Conservation (phyloP, 176 grass and related monocot species). For the Olyra latifolia region DNA sequence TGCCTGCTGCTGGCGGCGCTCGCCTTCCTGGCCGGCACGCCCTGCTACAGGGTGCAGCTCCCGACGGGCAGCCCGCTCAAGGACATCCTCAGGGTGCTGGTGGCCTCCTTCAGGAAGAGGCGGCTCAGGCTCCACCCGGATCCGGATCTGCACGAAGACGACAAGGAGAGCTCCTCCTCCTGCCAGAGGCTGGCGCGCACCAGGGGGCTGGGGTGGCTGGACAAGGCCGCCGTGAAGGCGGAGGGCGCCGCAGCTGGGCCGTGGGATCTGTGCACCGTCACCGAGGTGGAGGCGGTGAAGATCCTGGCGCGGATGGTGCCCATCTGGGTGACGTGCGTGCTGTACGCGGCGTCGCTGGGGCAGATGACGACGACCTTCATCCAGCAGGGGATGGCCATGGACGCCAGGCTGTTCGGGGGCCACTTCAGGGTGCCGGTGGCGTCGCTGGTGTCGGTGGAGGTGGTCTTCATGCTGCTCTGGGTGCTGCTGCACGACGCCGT, state of each 20-base stretch:
- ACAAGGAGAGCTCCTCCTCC: neutral
- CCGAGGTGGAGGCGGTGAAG: slow-evolving; percentile 76
- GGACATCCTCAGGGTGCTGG: slow-evolving; percentile 54
- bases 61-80: slow-evolving; percentile 61
- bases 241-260: neutral
- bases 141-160: slow-evolving; percentile 29
- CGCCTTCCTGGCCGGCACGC: slow-evolving; percentile 56
- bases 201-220: slow-evolving; percentile 51
- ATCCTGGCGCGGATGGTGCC: slow-evolving; percentile 60
- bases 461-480: slow-evolving; percentile 61
- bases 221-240: slow-evolving; percentile 49
- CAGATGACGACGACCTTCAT: slow-evolving; percentile 87
- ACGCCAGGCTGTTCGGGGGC: slow-evolving; percentile 30
- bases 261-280: slow-evolving; percentile 56
- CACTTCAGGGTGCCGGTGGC: slow-evolving; percentile 58
- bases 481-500: slow-evolving; percentile 55
- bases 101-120: slow-evolving; percentile 50
- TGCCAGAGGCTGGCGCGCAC: slow-evolving; percentile 49
- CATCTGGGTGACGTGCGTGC: slow-evolving; percentile 65
- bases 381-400: slow-evolving; percentile 77
- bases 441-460: slow-evolving; percentile 55
- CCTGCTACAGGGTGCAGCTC: slow-evolving; percentile 44
- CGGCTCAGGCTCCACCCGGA: neutral
- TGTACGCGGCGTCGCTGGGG: slow-evolving; percentile 62
- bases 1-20: slow-evolving; percentile 50